Percentiles rank a stretch among this genome's conserved stretches.
Evolutionary conservation across 345 rosid species (phyloP).

Genomic region (Pseudoturritis turrita): DNA sequence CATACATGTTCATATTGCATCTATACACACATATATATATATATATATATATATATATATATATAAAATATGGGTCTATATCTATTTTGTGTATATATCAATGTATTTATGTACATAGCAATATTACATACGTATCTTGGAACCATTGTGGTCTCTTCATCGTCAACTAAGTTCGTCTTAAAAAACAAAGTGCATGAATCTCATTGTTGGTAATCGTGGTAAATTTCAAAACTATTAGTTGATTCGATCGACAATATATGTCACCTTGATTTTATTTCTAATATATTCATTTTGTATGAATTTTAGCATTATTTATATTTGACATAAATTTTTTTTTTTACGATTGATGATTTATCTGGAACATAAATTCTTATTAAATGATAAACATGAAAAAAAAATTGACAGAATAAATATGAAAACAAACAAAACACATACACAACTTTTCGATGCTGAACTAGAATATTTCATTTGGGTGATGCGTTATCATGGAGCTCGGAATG

Average conservation of each 20-base stretch:
- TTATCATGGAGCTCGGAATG: no score
- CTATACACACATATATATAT: no score
- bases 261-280: neutral
- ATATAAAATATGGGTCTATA: neutral
- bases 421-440: no score
- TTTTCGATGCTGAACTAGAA: no score
- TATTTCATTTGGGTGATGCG: no score
- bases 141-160: neutral
- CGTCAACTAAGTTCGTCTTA: constrained; percentile 10
- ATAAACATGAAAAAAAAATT: no score
- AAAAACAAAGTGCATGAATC: constrained; percentile 8
- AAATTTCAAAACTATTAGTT: neutral
- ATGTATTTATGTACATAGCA: neutral
- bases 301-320: neutral
- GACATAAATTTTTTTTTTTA: neutral
- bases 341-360: no score
- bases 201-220: neutral
- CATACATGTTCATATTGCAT: constrained; percentile 22
- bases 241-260: neutral
- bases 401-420: no score
- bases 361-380: no score
- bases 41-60: no score
- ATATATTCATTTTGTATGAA: neutral
- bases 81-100: neutral
- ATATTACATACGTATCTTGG: constrained; percentile 1